These are phyloP conservation scores for Cutaneotrichosporon arboriforme DNA, from an alignment of 1,284 basidiomycete genomes.

Conservation along the genomic window DNA sequence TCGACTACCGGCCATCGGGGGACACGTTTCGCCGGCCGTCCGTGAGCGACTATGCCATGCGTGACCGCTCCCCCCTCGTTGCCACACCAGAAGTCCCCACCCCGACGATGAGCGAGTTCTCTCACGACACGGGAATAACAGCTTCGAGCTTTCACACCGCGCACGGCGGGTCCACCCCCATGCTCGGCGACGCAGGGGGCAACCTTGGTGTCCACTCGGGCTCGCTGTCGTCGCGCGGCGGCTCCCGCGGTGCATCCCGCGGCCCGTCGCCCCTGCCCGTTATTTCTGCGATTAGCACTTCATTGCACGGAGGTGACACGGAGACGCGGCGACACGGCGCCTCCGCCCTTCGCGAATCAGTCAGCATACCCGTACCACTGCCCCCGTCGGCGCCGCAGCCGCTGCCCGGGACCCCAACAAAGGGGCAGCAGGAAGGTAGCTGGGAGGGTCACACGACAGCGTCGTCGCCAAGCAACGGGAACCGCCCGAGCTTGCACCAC, in stretches of 20 bases:
- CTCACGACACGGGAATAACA: background rate
- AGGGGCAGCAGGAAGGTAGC: background rate
- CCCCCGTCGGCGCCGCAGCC: background rate
- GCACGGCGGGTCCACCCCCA: background rate
- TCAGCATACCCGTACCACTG: background rate
- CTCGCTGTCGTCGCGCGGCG: background rate
- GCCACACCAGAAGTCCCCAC: background rate
- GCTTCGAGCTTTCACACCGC: conserved; percentile 2
- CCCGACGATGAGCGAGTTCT: conserved; percentile 5
- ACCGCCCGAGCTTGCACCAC: conserved; percentile 2
- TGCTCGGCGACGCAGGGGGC: no score
- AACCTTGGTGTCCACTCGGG: no score
- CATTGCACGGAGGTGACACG: background rate
- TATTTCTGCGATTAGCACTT: no score
- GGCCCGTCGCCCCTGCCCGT: background rate
- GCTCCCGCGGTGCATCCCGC: background rate
- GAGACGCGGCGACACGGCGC: background rate
- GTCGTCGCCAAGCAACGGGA: conserved; percentile 9
- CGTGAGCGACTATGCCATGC: no score
- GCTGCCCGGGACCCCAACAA: background rate
- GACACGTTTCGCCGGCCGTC: conserved; percentile 3
- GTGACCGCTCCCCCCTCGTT: no score
- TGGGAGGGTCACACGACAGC: conserved; percentile 14
- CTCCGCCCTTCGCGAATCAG: no score
- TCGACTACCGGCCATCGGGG: conserved; percentile 1